These are phyloP conservation scores for Prillingera fragicola DNA, from an alignment of 1,284 basidiomycete species.

Conservation along the genomic window DNA sequence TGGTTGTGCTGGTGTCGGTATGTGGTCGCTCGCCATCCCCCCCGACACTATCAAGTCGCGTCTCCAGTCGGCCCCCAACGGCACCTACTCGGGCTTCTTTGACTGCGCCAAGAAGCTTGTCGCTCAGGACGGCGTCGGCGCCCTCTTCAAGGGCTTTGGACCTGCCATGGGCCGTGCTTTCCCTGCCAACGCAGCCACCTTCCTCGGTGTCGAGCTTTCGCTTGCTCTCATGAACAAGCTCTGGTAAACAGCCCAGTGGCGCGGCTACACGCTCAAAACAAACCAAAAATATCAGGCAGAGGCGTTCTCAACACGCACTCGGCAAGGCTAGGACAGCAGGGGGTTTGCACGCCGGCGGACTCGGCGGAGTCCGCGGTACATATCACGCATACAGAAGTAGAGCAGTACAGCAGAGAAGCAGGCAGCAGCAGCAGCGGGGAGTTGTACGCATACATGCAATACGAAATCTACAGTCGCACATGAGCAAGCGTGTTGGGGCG, in stretches of 20 bases:
- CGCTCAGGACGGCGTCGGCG: slow-evolving; percentile 78
- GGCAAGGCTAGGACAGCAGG: no score
- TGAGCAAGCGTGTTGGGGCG: no score
- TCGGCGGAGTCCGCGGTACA: no score
- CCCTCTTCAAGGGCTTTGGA: slow-evolving; percentile 95
- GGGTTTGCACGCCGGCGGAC: no score
- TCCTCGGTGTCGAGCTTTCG: slow-evolving; percentile 48
- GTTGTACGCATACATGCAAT: no score
- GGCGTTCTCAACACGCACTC: no score
- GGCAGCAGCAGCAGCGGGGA: no score
- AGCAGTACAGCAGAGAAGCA: no score
- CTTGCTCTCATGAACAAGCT: slow-evolving; percentile 46
- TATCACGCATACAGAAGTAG: no score
- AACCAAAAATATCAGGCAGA: no score
- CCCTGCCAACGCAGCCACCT: slow-evolving; percentile 54
- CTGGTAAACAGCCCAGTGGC: slow-evolving; percentile 32
- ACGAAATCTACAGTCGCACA: no score
- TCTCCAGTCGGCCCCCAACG: slow-evolving; percentile 91
- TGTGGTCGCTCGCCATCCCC: slow-evolving; percentile 95
- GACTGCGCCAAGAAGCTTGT: slow-evolving; percentile 92
- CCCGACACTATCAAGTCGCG: slow-evolving; percentile 95
- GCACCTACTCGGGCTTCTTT: slow-evolving; percentile 88
- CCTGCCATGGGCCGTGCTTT: slow-evolving; percentile 86
- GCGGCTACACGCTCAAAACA: no score
- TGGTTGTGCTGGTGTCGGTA: slow-evolving; percentile 90